Base-by-base conservation (phyloP, 2,329 filamentous ascomycete species). In the Stachybotrys echinatus region DNA sequence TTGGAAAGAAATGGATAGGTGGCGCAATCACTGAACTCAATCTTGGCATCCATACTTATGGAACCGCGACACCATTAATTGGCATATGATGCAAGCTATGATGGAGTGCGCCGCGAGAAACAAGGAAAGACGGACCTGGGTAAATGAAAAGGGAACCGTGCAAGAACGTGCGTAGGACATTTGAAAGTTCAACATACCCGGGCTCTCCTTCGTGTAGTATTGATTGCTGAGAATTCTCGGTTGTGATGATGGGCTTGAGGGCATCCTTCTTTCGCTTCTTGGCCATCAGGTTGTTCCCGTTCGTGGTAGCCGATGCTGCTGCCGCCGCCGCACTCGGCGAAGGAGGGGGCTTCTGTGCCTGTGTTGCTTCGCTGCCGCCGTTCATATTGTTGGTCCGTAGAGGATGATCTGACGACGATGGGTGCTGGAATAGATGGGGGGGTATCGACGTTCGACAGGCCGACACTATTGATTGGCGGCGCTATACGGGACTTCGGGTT, bases 251-350 rank as follows among this genome's bases (percentile, higher is more conserved):
- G 61, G 87, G 87, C 71, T 88, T 88, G 58, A 88, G 72, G 48
- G 77, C 79, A 40, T 85, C 83, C 77, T 89, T 89, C 74, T 86
- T 85, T 63, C 85, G 79, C 77, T 89, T 89, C 77, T 88, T 89
- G 20, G 62, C 61, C 21, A 55, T 52, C n/a, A 61, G 54, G 47
- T 58, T 64, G 48, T 55, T 60, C 49, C 63, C 61, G 51, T 69
- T 68, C 48, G 61, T 52, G 47, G 50, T 55, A 51, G 53, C 49
- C 23, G 61, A 50, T 5, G 27, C 10, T 22, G 59, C 53, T n/a
- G 57, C 52, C 21, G 47, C 27, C 27, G 27, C 5, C 17, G n/a
- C 38, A 8, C 38, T n/a, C 38, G 38, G 38, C 7, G 38, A 40
- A n/a, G 52, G 55, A 5, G 61, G 55, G 23, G 59, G 59, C 57